Evolutionary conservation across 2,329 filamentous ascomycete species (phyloP), one percentile per base, ranked within the genome.

Genomic region (Fusarium redolens): DNA sequence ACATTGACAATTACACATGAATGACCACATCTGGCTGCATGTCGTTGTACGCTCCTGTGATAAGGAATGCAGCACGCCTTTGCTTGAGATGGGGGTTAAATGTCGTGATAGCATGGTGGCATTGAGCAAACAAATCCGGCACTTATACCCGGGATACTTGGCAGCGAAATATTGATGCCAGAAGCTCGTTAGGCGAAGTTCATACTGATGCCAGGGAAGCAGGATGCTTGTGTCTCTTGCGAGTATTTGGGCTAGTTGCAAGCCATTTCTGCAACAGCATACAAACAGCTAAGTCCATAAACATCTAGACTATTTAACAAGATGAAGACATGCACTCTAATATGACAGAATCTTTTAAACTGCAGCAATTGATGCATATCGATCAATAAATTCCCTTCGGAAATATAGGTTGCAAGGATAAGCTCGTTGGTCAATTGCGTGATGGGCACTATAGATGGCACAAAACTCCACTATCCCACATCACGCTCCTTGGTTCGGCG

Each of bases 381-480:
- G 20, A n/a, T 31, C 12, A 37, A 30, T 44, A 22, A 8, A 25
- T 25, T 57, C 1, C 20, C 25, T 28, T 30, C 22, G 25, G 25
- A 25, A 61, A 37, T 44, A 41, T 13, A 43, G 22, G 31, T 61
- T 37, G 12, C 58, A 57, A 61, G 58, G 58, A 35, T 61, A 11
- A 31, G 50, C n/a, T 17, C 35, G 40, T 35, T 61, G 30, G 65
- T 68, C 65, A 59, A 68, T 68, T 68, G 65, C 65, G 64, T 68
- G 64, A 68, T 65, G 60, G 37, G 8, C 17, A 51, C 41, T 48
- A 54, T 41, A 38, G 64, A 68, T 68, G 65, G 56, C 65, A 68
- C 62, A 56, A 43, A 60, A 43, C 63, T 57, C 65, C 48, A 68
- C 48, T 61, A 44, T 54, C 63, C 50, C 54, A 66, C 35, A 44